These are phyloP conservation scores for Nemania serpens DNA, from an alignment of 2,329 filamentous ascomycete species.

Conservation along the genomic window DNA sequence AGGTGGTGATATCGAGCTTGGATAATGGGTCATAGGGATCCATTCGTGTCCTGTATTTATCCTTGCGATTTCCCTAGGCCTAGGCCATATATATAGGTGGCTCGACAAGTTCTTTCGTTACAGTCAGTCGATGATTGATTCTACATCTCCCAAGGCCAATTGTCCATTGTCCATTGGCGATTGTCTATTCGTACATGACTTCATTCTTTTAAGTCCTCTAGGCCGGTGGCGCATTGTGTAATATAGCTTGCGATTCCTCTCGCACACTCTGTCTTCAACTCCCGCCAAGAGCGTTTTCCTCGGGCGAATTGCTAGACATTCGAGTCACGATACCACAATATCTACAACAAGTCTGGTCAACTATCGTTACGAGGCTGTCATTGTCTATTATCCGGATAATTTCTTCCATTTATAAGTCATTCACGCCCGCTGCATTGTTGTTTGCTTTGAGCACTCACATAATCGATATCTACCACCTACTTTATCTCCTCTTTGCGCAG, in stretches of 20 bases:
- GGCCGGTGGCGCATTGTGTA: constrained; percentile 38
- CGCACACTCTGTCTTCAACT: constrained; percentile 15
- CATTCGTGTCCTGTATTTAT: constrained; percentile 53
- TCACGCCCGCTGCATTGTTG: constrained; percentile 3
- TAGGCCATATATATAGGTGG: constrained; percentile 35
- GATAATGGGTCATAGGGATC: constrained; percentile 37
- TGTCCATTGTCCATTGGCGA: constrained; percentile 25
- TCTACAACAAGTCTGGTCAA: background rate
- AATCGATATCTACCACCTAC: constrained; percentile 10
- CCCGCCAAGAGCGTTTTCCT: constrained; percentile 10
- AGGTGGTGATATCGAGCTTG: constrained; percentile 33
- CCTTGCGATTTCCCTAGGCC: constrained; percentile 45
- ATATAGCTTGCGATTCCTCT: constrained; percentile 34
- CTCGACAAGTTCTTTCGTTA: constrained; percentile 26
- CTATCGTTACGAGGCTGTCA: constrained; percentile 1
- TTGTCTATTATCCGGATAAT: constrained; percentile 12
- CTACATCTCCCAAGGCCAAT: constrained; percentile 38
- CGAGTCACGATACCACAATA: constrained; percentile 14
- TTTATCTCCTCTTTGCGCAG: background rate
- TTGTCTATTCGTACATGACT: constrained; percentile 46
- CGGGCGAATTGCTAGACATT: constrained; percentile 9
- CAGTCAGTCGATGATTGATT: constrained; percentile 27
- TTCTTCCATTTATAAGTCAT: background rate
- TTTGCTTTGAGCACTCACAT: background rate
- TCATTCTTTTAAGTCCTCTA: constrained; percentile 46